Conservation (phyloP, 2,329 filamentous ascomycete species). For the Stagonosporopsis rhizophila region DNA sequence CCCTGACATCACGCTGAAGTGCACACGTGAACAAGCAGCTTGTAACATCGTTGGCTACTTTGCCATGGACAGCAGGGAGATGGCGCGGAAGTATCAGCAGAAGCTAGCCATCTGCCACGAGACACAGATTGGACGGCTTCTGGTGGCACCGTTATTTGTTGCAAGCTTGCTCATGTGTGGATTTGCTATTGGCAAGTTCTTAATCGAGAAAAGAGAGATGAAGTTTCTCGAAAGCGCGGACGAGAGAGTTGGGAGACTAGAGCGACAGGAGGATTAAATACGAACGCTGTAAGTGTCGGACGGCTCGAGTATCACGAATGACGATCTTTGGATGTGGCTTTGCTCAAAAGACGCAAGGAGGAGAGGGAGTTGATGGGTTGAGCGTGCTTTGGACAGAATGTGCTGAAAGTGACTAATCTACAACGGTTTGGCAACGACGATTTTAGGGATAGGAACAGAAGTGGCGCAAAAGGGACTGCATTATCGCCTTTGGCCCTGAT, state of each 20-base stretch:
- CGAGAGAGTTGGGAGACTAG: conserved; percentile 16
- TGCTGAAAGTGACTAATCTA: no score
- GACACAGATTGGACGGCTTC: not conserved
- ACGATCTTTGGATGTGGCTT: no score
- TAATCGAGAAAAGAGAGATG: conserved; percentile 2
- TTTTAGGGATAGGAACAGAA: no score
- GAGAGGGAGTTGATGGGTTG: not conserved
- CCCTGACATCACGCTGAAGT: not conserved
- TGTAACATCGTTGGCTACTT: conserved; percentile 9
- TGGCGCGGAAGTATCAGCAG: not conserved
- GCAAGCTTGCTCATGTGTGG: conserved; percentile 8
- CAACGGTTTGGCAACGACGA: no score
- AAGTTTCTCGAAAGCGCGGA: conserved; percentile 7
- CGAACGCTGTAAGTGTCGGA: no score
- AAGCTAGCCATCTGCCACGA: not conserved
- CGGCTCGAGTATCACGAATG: not conserved
- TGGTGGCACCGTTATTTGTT: conserved; percentile 4
- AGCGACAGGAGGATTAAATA: conserved; percentile 5
- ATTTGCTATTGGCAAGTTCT: not conserved
- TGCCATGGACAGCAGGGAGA: not conserved
- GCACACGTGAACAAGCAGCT: conserved; percentile 14
- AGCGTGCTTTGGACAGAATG: no score
- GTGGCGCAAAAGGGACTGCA: not conserved
- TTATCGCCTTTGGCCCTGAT: not conserved
- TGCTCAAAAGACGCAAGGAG: no score